Conservation (phyloP, 305 asterid species). For the Solanum chacoense region DNA sequence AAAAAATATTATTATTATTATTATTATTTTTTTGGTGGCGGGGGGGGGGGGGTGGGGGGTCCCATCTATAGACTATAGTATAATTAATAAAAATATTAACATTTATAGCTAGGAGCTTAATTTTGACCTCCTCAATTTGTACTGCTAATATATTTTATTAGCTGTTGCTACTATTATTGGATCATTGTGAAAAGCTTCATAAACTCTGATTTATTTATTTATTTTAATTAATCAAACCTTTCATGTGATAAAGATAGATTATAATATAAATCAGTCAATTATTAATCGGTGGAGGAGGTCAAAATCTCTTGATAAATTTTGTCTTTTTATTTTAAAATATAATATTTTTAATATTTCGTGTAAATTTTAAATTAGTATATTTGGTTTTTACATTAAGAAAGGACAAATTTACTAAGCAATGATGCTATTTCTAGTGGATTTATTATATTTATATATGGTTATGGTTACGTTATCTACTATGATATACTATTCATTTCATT, state of each 20-base stretch:
- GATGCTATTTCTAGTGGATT: neutral
- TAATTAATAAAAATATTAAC: neutral
- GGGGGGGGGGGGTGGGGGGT: fast-evolving
- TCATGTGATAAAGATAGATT: neutral
- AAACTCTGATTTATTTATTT: neutral
- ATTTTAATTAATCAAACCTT: neutral
- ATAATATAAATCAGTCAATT: neutral
- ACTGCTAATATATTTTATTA: neutral
- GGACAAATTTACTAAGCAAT: neutral
- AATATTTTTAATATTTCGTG: neutral
- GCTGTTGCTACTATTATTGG: neutral
- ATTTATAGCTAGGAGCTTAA: neutral
- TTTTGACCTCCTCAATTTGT: neutral
- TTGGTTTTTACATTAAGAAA: neutral
- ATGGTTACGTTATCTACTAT: neutral
- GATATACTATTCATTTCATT: neutral
- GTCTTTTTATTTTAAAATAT: neutral
- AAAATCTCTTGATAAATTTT: neutral
- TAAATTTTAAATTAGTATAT: neutral
- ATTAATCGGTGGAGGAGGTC: neutral
- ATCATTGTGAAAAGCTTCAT: neutral
- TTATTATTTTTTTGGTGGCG: neutral
- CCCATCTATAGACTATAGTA: neutral
- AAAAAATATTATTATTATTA: too few species aligned
- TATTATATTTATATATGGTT: too few species aligned